A percentile compares a stretch with the other conserved stretches of the same genome.
These are phyloP conservation scores for Leishmania amazonensis DNA, from an alignment of 208 protist species.

Conservation along the genomic window DNA sequence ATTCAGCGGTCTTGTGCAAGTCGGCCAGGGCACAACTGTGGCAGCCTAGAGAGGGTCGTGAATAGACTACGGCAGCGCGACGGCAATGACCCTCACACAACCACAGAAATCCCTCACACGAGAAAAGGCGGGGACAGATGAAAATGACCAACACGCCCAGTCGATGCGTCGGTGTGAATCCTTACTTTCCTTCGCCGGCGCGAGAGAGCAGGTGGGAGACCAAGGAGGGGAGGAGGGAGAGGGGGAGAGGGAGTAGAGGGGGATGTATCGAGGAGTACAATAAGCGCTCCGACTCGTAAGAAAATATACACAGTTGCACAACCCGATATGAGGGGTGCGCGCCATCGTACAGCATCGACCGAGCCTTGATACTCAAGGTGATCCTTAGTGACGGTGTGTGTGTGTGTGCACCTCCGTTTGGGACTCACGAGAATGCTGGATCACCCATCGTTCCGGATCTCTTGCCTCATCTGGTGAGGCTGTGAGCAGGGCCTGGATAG, in stretches of 20 bases:
- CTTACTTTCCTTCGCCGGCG: background rate
- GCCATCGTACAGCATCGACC: background rate
- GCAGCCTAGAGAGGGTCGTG: background rate
- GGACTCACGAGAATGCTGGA: background rate
- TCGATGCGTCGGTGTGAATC: background rate
- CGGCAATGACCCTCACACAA: background rate
- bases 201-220: background rate
- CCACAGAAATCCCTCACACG: background rate
- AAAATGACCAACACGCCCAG: background rate
- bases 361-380: background rate
- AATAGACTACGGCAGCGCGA: background rate
- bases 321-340: too few species aligned
- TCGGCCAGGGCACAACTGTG: background rate
- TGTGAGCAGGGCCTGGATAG: background rate
- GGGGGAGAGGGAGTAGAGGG: background rate
- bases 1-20: background rate
- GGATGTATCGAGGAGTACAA: background rate
- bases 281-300: background rate
- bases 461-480: background rate
- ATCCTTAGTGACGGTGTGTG: background rate
- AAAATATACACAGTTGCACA: background rate
- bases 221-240: background rate
- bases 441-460: background rate
- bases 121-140: background rate
- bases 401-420: background rate